Evolutionary conservation across 1,284 basidiomycete species (phyloP), one percentile per base, ranked within the genome.

Genomic region (Ganoderma lucidum): DNA sequence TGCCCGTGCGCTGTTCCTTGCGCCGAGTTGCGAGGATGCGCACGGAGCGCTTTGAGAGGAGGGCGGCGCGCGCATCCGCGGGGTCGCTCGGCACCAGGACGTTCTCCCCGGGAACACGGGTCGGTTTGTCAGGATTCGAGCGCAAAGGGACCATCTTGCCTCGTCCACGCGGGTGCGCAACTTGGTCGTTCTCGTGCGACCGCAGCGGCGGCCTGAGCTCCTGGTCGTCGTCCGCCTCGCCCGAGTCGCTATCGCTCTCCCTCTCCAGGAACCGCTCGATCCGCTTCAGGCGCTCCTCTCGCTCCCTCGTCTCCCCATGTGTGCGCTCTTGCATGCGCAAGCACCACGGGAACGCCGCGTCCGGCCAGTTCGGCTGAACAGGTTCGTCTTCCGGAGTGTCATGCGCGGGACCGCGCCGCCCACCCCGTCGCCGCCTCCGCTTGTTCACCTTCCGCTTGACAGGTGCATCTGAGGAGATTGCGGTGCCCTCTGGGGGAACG

Each of bases 261-360:
- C 87, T 83, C 64, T 89, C 88, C 66, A 91, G 78, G 76, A 88
- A 91, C 48, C 83, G 81, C 76, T 87, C 86, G 64, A 90, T 88
- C 82, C 84, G 84, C 74, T 79, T 82, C 76, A 90, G 78, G 75
- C 88, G 84, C 74, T 91, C 88, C 71, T 86, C 86, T 73, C 88
- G 83, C 74, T 89, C 85, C 61, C 84, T 82, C 74, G 84, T 86
- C 35, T 83, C 82, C 62, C 82, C 73, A 56, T 88, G 86, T 23
- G 82, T 80, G 51, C 86, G 83, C 77, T 90, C 87, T 71, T 87
- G 84, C 23, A 80, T 81, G 64, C 89, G 83, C 71, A 90, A 75
- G 63, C 85, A 84, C 93, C 93, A 95, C 19, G 93, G 93, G 74
- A 93, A 93, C 75, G 88, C 87, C 15, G 82, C 73, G 75, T 95